Evolutionary conservation across 1,139 yeast species (phyloP), one percentile per base, ranked within the genome.

Genomic region (Pichia sp.): DNA sequence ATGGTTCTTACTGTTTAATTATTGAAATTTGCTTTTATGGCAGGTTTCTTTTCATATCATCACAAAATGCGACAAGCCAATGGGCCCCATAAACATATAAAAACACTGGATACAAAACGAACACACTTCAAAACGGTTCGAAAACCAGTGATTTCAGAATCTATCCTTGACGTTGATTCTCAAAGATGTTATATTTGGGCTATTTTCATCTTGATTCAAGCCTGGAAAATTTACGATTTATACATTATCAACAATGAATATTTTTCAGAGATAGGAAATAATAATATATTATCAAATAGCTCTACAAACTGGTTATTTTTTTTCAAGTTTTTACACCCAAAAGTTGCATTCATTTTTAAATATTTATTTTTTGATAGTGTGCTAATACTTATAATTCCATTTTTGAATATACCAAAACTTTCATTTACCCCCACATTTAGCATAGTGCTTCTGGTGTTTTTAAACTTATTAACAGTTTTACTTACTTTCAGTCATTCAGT

Each of bases 171-270:
- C 60, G 80, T 80, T n/a, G 89, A 87, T n/a, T 84, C 85, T 29
- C 98, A 93, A 67, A 71, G 96, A 58, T 68, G 81, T 46, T 75
- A 87, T 52, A 76, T 83, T 9, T 69, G 83, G 28, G 79, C 88
- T 3, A 57, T 87, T n/a, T 87, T 90, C 64, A 71, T 79, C 4
- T 73, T 87, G 48, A 73, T 91, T 25, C 97, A 91, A 67, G 80
- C 89, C 28, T 87, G 86, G 79, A 93, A 93, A 65, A 54, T 87
- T 1, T 87, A 86, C 62, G 96, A 90, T 64, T 71, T 87, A 39
- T 64, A 79, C 31, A 25, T 59, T 29, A 65, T 76, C 44, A 62
- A 78, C 48, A 71, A 73, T 68, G 61, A 73, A 60, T 66, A 56
- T 7, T 39, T 46, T 2, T 47, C 64, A 25, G 55, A 66, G 14